Base-by-base conservation (phyloP, 176 grass and related monocot species). In the Triticum dicoccoides region DNA sequence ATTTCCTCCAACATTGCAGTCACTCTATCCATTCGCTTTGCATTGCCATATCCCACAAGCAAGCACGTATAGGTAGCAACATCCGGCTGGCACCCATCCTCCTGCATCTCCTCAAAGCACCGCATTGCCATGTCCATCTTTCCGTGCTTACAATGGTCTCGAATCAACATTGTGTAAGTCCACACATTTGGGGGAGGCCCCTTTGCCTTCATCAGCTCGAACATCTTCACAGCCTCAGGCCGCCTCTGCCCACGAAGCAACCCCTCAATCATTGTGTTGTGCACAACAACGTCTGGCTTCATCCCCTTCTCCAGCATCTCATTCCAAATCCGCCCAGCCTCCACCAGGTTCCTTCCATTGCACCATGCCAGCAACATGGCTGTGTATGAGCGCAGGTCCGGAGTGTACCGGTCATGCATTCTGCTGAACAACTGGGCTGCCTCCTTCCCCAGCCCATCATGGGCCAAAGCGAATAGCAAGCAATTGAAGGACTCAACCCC, bases 231-330 rank as follows among this genome's bases (percentile, higher is more conserved):
- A 0, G 96, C 91, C 69, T 95, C 93, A 10, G 84, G 77, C 45
- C 82, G 89, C 88, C 89, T 95, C 61, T 95, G 93, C 67, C 96
- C 91, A 21, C 67, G 61, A 81, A 95, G 86, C 74, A 98, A 74
- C 3, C 96, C 96, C 70, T 94, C 91, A 61, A 98, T 77, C 96
- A 96, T 91, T n/a, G 83, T 95, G 61, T 98, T 98, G 87, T 98
- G 85, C 33, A 78, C 86, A 1, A 94, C 84, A 33, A 92, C 83
- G 80, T 98, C 86, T 2, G 96, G 96, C 61, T 88, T 88, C 42
- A 96, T 82, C 80, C 91, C 90, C 70, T 86, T 83, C 38, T 98
- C 93, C 83, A 96, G 49, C 86, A 98, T 94, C 79, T 95, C 91
- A 74, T 98, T 96, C 96, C 96, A 96, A 44, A 98, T 81, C 70